Evolutionary conservation across 257 asterid genomes (phyloP).

Genomic region (Thymus mandschuricus): DNA sequence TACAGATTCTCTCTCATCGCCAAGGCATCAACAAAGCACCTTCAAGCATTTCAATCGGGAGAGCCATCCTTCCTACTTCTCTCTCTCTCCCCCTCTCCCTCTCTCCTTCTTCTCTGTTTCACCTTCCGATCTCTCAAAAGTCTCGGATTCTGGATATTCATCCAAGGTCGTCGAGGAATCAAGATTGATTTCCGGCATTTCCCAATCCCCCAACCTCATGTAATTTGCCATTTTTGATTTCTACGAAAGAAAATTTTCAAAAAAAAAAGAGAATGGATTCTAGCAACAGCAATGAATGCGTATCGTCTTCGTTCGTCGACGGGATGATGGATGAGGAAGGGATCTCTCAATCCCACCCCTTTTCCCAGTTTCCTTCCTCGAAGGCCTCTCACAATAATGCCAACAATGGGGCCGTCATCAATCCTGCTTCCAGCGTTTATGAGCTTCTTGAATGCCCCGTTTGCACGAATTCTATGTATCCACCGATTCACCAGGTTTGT

Average conservation of each 20-base stretch:
- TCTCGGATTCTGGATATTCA: conserved; percentile 27
- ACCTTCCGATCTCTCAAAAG: conserved; percentile 27
- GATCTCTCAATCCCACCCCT: conserved; percentile 43
- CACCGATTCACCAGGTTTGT: conserved; percentile 49
- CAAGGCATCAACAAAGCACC: conserved; percentile 45
- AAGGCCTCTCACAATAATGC: conserved; percentile 37
- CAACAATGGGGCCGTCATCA: conserved; percentile 38
- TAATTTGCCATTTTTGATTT: conserved; percentile 33
- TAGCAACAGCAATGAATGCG: conserved; percentile 61
- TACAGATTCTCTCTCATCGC: conserved; percentile 30
- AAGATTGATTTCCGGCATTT: conserved; percentile 1
- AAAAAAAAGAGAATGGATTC: conserved; percentile 45
- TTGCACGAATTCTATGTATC: conserved; percentile 59
- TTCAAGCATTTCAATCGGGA: conserved; percentile 24
- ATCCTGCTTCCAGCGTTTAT: conserved; percentile 55
- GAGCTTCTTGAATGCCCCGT: conserved; percentile 68
- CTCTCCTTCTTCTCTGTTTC: conserved; percentile 13
- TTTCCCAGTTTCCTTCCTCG: conserved; percentile 44
- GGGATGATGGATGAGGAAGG: conserved; percentile 57
- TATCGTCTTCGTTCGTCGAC: conserved; percentile 47
- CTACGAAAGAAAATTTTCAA: neutral
- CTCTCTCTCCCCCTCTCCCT: neutral
- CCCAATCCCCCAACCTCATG: conserved; percentile 25
- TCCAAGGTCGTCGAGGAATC: conserved; percentile 20
- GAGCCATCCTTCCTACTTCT: neutral